These are phyloP conservation scores for Leavenworthia alabamica DNA, from an alignment of 345 rosid genomes.

Conservation along the genomic window DNA sequence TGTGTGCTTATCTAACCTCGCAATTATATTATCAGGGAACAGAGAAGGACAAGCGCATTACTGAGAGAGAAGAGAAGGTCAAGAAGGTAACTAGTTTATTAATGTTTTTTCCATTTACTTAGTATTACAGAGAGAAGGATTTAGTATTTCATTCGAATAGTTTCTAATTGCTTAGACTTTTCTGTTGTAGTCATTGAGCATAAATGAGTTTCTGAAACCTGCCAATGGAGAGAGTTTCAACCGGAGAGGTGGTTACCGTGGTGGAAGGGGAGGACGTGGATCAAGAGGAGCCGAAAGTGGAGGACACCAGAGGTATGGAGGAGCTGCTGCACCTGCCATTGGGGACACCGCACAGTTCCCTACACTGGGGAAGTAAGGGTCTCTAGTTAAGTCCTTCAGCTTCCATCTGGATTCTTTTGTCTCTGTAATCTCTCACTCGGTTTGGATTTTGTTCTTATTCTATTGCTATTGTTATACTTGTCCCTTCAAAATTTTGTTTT, in stretches of 20 bases:
- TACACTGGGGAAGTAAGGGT: constrained; percentile 41
- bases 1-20: background rate
- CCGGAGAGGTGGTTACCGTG: constrained; percentile 43
- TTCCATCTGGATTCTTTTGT: background rate
- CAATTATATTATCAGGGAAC: constrained; percentile 36
- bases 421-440: background rate
- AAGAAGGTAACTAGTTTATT: constrained; percentile 41
- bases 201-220: constrained; percentile 69
- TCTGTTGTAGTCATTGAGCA: constrained; percentile 46
- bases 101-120: background rate
- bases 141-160: background rate
- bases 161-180: background rate
- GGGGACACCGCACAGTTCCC: constrained; percentile 68
- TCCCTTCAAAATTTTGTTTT: constrained; percentile 13
- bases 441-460: constrained; percentile 21
- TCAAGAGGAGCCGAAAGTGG: constrained; percentile 29
- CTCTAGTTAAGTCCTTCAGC: no score
- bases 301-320: background rate
- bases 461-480: constrained; percentile 4
- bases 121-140: no score
- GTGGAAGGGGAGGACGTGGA: constrained; percentile 38
- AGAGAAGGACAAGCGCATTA: constrained; percentile 60
- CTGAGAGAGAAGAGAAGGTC: constrained; percentile 56
- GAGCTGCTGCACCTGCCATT: constrained; percentile 43
- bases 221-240: constrained; percentile 47